A percentile compares a stretch with the other conserved stretches of the same genome.
Evolutionary conservation across 2,329 filamentous ascomycete species (phyloP).

Genomic region (Penicillium griseofulvum): DNA sequence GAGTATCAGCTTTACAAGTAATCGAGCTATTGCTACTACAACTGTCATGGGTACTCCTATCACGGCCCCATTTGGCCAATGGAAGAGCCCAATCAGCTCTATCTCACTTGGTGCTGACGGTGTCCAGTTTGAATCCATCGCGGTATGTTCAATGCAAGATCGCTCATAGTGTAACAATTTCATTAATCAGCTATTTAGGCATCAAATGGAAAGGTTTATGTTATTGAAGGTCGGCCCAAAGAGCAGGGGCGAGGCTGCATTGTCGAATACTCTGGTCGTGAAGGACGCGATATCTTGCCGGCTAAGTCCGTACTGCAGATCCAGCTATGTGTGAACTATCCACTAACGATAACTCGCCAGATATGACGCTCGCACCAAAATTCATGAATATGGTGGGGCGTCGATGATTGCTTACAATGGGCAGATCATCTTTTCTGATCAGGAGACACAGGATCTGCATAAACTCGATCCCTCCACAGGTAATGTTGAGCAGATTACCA

Average conservation of each 20-base stretch:
- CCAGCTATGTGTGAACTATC: conserved; percentile 25
- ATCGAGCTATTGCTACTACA: background rate
- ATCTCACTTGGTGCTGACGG: conserved; percentile 19
- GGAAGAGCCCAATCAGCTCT: conserved; percentile 36
- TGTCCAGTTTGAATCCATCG: conserved; percentile 12
- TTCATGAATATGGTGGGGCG: conserved; percentile 55
- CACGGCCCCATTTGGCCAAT: conserved; percentile 33
- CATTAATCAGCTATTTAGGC: background rate
- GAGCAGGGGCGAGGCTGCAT: conserved; percentile 44
- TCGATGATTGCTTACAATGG: conserved; percentile 42
- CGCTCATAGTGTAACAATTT: background rate
- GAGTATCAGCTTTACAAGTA: background rate
- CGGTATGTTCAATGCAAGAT: conserved; percentile 11
- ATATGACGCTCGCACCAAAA: conserved; percentile 44
- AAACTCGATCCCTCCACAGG: conserved; percentile 40
- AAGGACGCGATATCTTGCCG: conserved; percentile 20
- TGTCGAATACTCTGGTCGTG: conserved; percentile 33
- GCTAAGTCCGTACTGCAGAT: conserved; percentile 31
- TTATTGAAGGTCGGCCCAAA: conserved; percentile 32
- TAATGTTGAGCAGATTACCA: conserved; percentile 31
- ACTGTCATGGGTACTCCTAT: background rate
- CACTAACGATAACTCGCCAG: conserved; percentile 20
- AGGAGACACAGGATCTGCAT: conserved; percentile 42
- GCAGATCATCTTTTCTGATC: conserved; percentile 49
- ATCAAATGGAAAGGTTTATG: conserved; percentile 25